phyloP scores from a whole-genome alignment of 2,329 filamentous ascomycete genomes.

The Aspergillus aculeatinus region DNA sequence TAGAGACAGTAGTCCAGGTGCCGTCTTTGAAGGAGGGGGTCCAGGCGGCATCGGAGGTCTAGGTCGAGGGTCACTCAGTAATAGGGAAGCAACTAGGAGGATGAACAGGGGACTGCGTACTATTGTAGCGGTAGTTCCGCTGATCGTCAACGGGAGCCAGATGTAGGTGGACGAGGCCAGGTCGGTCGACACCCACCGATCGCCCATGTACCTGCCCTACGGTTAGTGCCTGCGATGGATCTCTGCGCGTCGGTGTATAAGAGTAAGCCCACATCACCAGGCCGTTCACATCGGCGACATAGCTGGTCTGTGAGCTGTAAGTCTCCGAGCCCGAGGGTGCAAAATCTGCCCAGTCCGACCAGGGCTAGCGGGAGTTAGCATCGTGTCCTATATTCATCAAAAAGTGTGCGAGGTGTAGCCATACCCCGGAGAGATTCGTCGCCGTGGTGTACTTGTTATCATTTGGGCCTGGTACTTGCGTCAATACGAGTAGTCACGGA shows the following conservation, averaged over 20 bases:
- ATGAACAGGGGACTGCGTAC: background rate
- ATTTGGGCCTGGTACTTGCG: conserved; percentile 1
- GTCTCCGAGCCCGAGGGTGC: conserved; percentile 56
- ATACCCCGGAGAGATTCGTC: conserved; percentile 53
- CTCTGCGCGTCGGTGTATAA: conserved; percentile 30
- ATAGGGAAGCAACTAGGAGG: too few species aligned
- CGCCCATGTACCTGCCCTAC: conserved; percentile 57
- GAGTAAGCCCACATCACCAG: conserved; percentile 32
- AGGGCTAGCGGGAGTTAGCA: conserved; percentile 37
- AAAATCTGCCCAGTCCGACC: conserved; percentile 62
- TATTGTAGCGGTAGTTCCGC: conserved; percentile 7
- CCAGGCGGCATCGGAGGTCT: conserved; percentile 9
- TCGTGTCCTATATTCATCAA: background rate
- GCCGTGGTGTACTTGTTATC: conserved; percentile 65
- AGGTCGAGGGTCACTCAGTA: background rate
- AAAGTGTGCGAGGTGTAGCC: background rate
- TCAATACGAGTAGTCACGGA: background rate
- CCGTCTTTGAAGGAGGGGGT: conserved; percentile 6
- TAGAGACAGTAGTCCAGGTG: conserved; percentile 4
- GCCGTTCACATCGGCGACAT: conserved; percentile 49
- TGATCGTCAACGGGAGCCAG: conserved; percentile 58
- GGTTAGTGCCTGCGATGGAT: background rate
- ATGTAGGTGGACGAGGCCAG: conserved; percentile 62
- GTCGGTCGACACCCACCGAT: conserved; percentile 64
- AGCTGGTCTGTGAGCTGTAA: conserved; percentile 61